Evolutionary conservation across 2,329 filamentous ascomycete genomes (phyloP), one percentile per base, ranked within the genome.

Genomic region (Fusarium stilboides): DNA sequence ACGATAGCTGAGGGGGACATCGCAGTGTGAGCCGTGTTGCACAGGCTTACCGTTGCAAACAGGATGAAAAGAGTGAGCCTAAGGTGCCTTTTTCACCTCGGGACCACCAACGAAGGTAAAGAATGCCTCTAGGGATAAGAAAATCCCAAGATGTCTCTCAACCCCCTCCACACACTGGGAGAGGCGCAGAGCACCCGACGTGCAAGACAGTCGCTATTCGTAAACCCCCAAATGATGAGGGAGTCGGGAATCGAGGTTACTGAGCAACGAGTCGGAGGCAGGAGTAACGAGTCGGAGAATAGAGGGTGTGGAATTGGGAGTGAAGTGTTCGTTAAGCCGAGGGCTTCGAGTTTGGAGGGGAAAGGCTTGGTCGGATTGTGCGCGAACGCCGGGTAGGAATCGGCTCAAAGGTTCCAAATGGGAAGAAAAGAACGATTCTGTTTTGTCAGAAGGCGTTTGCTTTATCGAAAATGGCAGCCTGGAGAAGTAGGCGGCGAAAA

Each of bases 1-100:
- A 72, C 60, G 55, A 72, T 66, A 42, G 72, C 70, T 70, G 73
- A 69, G 61, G 74, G 72, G 63, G 71, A 72, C 74, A 77, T 74
- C 70, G 71, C 67, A 75, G 74, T 47, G 57, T 57, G 55, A 68
- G 62, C 60, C 58, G 63, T 64, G 57, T 57, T 65, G 43, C 45
- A 61, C 45, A 66, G 66, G 61, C 57, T 67, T 65, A 59, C 65
- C 40, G 68, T 62, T 40, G 36, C 31, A 60, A 31, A 67, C 63
- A 63, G 60, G 55, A 61, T 50, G 44, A 57, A 53, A 57, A 58
- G 14, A 63, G 55, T 69, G 62, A 63, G 46, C 66, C 57, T 43
- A 57, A 69, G 60, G 64, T 67, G 65, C 28, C 36, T 49, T 61
- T 63, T 74, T 73, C 57, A 73, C 73, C 68, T 57, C 28, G 39